Conservation (phyloP, 176 grass and related monocot genomes). For the Carex cristatella region DNA sequence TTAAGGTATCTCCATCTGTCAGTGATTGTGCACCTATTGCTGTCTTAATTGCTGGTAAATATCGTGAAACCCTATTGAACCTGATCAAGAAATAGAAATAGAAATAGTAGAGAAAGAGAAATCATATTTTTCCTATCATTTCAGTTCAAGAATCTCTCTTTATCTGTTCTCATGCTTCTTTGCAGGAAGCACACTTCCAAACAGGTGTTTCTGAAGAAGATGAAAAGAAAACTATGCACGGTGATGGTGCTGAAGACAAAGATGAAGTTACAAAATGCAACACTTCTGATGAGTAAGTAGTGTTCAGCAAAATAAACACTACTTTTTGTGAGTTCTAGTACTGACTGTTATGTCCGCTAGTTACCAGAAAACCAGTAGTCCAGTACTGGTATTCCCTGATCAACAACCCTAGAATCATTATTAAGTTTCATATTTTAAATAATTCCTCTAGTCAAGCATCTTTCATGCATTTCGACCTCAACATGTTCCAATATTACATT, state of each 20-base stretch:
- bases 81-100: background rate
- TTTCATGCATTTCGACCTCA: background rate
- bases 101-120: background rate
- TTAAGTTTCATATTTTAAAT: background rate
- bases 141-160: background rate
- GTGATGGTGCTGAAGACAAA: background rate
- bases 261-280: background rate
- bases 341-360: background rate
- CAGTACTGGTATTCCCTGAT: background rate
- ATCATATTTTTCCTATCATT: background rate
- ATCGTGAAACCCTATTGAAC: background rate
- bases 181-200: background rate
- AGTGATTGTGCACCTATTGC: background rate
- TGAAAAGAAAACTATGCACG: background rate
- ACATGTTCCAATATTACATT: background rate
- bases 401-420: background rate
- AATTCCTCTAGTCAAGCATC: background rate
- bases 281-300: background rate
- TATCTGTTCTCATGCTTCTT: background rate
- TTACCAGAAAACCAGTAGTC: background rate
- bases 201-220: background rate
- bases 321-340: background rate
- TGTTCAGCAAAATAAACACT: background rate
- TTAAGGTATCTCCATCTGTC: slow-evolving; percentile 28
- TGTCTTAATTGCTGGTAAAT: background rate